Conservation (phyloP, 441 rosid species). For the Omphalea diandra region DNA sequence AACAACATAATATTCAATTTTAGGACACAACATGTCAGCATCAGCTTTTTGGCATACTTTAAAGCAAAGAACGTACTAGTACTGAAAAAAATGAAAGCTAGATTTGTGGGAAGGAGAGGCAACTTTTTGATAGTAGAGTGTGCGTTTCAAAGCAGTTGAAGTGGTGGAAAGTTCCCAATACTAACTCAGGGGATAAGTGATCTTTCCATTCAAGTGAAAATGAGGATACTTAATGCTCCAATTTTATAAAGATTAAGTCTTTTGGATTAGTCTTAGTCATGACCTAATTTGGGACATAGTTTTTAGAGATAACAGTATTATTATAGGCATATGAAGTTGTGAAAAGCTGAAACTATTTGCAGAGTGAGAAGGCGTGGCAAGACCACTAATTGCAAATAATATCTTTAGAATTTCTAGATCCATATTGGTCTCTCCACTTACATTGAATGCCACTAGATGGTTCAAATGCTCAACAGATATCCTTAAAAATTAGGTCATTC, state of each 20-base stretch:
- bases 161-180: slow-evolving; percentile 19
- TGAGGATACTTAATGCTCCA: slow-evolving; percentile 14
- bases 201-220: slow-evolving; percentile 32
- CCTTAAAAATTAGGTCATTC: slow-evolving; percentile 6
- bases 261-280: slow-evolving; percentile 32
- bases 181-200: slow-evolving; percentile 32
- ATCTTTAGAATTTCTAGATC: slow-evolving; percentile 3
- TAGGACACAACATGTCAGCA: too few relatives aligned
- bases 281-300: slow-evolving; percentile 35
- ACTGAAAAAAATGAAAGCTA: not conserved
- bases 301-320: not conserved
- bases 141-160: slow-evolving; percentile 43
- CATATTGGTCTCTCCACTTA: slow-evolving; percentile 35
- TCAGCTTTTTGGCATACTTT: not conserved
- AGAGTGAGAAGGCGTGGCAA: slow-evolving; percentile 10
- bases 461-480: not conserved
- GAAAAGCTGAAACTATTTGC: not conserved
- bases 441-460: slow-evolving; percentile 17
- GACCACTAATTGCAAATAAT: slow-evolving; percentile 18
- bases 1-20: too few relatives aligned
- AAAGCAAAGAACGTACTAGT: not conserved
- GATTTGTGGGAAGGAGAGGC: not conserved
- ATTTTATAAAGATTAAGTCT: slow-evolving; percentile 10
- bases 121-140: slow-evolving; percentile 39
- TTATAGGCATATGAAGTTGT: not conserved